Percentiles rank a stretch among this genome's conserved stretches.
These are phyloP conservation scores for Malus asiatica DNA, from an alignment of 306 rosid genomes.

Conservation along the genomic window DNA sequence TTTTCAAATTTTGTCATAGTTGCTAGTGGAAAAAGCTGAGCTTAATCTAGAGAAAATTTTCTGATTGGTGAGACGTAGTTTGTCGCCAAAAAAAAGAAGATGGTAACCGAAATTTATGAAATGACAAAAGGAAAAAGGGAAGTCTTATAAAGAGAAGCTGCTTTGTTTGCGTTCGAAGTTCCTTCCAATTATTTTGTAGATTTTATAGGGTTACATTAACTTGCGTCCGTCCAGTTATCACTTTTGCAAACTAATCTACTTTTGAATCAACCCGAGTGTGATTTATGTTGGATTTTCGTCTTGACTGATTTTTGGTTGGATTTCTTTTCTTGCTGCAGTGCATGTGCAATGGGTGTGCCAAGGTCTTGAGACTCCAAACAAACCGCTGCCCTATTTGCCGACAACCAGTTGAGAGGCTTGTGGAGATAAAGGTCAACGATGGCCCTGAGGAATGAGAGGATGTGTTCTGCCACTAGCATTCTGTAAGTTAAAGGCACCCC, in stretches of 20 bases:
- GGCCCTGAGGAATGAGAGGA: slow-evolving; percentile 50
- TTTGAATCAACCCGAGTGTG: neutral
- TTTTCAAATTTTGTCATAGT: slow-evolving; percentile 2
- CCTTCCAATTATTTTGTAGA: neutral
- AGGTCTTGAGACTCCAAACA: slow-evolving; percentile 83
- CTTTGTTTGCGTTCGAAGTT: neutral
- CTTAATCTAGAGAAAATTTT: neutral
- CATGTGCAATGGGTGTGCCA: slow-evolving; percentile 90
- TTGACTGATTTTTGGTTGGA: slow-evolving; percentile 11
- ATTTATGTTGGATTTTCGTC: neutral
- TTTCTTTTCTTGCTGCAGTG: slow-evolving; percentile 51
- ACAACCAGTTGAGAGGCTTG: slow-evolving; percentile 92
- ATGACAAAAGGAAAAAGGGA: neutral
- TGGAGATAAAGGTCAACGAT: slow-evolving; percentile 76
- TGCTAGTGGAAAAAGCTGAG: neutral
- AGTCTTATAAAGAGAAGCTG: neutral
- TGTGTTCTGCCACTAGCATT: neutral
- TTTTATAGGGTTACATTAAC: neutral
- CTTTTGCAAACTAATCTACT: neutral
- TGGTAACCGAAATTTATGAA: neutral
- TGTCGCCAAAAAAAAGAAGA: neutral
- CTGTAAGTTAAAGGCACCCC: slow-evolving; percentile 1
- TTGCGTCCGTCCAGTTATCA: neutral
- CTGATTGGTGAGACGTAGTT: neutral
- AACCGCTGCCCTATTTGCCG: slow-evolving; percentile 94